Evolutionary conservation across 257 asterid genomes (phyloP).

Genomic region (Solanum etuberosum): DNA sequence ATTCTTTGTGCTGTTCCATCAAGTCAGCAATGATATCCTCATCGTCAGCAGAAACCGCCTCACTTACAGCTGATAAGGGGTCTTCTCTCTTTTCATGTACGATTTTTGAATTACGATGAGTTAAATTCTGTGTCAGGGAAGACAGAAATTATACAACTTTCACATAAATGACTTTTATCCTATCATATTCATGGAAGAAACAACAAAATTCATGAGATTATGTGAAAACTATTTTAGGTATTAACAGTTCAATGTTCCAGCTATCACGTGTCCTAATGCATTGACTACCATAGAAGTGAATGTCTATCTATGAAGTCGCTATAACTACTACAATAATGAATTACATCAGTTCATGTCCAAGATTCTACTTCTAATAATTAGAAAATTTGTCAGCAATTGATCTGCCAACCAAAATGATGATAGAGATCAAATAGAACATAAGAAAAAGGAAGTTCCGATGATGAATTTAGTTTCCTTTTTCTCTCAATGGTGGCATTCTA

Average conservation of each 20-base stretch:
- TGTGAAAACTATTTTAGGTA: neutral
- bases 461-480: neutral
- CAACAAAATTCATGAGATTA: neutral
- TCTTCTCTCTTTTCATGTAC: conserved; percentile 38
- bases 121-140: neutral
- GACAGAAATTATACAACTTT: neutral
- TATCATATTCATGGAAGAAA: neutral
- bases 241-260: neutral
- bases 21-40: conserved; percentile 68
- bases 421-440: neutral
- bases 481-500: neutral
- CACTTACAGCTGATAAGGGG: conserved; percentile 35
- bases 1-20: conserved; percentile 70
- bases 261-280: neutral
- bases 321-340: neutral
- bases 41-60: conserved; percentile 48
- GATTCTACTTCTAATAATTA: neutral
- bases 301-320: neutral
- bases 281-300: neutral
- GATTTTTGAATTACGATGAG: neutral
- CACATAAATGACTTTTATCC: neutral
- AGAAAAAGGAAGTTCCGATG: neutral
- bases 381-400: neutral
- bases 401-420: neutral
- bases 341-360: neutral